Evolutionary conservation across 2,329 filamentous ascomycete genomes (phyloP).

Genomic region (Pyrenochaeta sp.): DNA sequence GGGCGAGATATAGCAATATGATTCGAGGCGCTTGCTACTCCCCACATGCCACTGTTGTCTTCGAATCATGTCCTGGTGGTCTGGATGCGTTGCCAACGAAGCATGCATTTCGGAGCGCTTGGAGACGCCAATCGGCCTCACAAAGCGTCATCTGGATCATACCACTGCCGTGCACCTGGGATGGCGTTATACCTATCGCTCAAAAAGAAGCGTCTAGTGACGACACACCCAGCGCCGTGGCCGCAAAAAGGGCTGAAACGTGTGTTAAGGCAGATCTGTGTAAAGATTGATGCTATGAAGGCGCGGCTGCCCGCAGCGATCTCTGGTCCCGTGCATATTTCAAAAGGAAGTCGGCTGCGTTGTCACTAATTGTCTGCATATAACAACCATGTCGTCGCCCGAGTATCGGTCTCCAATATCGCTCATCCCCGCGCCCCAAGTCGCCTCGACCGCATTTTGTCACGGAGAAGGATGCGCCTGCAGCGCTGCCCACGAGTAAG

Average conservation of each 20-base stretch:
- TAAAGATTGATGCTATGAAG: conserved; percentile 16
- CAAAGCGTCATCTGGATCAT: conserved; percentile 27
- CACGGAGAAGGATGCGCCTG: conserved; percentile 6
- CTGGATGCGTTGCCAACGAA: conserved; percentile 48
- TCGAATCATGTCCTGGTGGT: conserved; percentile 33
- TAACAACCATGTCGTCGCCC: conserved; percentile 31
- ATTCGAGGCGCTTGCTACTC: conserved; percentile 38
- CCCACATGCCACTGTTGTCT: conserved; percentile 28
- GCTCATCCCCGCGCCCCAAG: conserved; percentile 26
- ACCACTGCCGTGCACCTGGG: conserved; percentile 41
- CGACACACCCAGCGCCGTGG: conserved; percentile 28
- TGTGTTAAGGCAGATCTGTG: conserved; percentile 22
- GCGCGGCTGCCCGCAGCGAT: conserved; percentile 19
- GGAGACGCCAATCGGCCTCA: conserved; percentile 38
- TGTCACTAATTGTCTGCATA: conserved; percentile 41
- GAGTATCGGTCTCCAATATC: conserved; percentile 17
- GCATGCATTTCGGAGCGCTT: conserved; percentile 45
- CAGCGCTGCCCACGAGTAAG: conserved; percentile 7
- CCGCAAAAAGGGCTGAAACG: conserved; percentile 20
- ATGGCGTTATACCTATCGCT: conserved; percentile 27
- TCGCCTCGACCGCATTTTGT: conserved; percentile 11
- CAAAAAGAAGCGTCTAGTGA: conserved; percentile 24
- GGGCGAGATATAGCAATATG: conserved; percentile 25
- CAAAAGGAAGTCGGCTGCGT: conserved; percentile 14
- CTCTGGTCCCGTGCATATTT: conserved; percentile 8